Evolutionary conservation across 495 filamentous ascomycete genomes (phyloP).

Genomic region (Endocarpon pusillum): DNA sequence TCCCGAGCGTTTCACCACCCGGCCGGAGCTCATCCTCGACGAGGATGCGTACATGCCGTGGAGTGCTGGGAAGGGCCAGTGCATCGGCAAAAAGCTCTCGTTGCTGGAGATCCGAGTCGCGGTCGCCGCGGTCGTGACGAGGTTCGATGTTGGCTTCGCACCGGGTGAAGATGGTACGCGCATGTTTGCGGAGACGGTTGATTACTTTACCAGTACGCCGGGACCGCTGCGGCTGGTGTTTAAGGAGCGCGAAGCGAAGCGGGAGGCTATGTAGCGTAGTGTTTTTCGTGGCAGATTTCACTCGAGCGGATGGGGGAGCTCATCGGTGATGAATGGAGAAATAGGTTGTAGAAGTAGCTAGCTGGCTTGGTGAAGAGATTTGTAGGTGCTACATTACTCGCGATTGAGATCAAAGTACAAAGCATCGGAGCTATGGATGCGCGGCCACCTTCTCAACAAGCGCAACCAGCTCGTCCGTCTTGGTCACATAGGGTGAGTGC

Average conservation of each 20-base stretch:
- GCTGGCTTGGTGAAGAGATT: slow-evolving; percentile 1
- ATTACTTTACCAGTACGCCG: slow-evolving; percentile 25
- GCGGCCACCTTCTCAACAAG: slow-evolving; percentile 1
- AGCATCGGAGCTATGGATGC: too few species aligned
- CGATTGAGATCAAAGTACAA: background rate
- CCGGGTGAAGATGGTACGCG: slow-evolving; percentile 21
- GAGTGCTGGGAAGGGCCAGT: slow-evolving; percentile 23
- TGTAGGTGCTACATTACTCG: slow-evolving; percentile 1
- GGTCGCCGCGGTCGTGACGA: slow-evolving; percentile 22
- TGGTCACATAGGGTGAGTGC: slow-evolving; percentile 18
- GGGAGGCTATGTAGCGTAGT: background rate
- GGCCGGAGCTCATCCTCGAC: slow-evolving; percentile 30
- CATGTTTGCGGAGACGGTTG: slow-evolving; percentile 19
- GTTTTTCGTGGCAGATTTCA: background rate
- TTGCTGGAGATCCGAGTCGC: slow-evolving; percentile 31
- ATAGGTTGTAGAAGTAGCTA: slow-evolving; percentile 1
- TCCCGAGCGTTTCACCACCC: slow-evolving; percentile 35
- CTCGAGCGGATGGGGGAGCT: background rate
- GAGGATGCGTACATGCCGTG: slow-evolving; percentile 36
- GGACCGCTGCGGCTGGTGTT: slow-evolving; percentile 14
- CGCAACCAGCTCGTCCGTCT: slow-evolving; percentile 6
- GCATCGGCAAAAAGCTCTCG: slow-evolving; percentile 33
- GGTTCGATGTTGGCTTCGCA: slow-evolving; percentile 26
- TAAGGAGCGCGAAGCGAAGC: slow-evolving; percentile 1
- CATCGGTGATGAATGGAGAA: background rate